These are phyloP conservation scores for Agmasoma carcini DNA, from an alignment of 371 early-diverging fungal species.

Conservation along the genomic window DNA sequence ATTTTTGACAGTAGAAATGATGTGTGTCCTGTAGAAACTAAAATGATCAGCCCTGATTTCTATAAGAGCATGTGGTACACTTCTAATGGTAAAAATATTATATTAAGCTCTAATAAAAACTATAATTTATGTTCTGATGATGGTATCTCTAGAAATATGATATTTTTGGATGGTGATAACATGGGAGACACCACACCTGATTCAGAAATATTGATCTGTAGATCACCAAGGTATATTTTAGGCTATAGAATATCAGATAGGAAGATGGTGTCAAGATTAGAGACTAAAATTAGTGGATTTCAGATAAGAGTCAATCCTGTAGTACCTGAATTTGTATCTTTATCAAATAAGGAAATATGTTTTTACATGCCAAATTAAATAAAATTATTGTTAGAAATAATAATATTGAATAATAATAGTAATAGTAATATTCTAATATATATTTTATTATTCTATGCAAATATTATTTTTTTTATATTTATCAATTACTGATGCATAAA, in stretches of 20 bases:
- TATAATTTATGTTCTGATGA: slow-evolving; percentile 2
- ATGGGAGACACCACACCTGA: slow-evolving; percentile 14
- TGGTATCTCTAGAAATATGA: slow-evolving; percentile 1
- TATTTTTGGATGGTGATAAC: slow-evolving; percentile 13
- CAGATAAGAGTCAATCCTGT: slow-evolving; percentile 15
- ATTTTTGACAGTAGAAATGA: slow-evolving; percentile 30
- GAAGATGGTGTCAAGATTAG: slow-evolving; percentile 4
- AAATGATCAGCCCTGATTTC: not conserved
- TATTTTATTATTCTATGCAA: too few species aligned
- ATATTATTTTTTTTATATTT: too few species aligned
- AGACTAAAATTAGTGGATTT: not conserved
- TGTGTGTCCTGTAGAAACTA: slow-evolving; percentile 3
- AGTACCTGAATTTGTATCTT: slow-evolving; percentile 11
- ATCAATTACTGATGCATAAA: too few species aligned
- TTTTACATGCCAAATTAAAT: too few species aligned
- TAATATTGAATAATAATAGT: too few species aligned
- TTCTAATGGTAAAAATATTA: slow-evolving; percentile 9
- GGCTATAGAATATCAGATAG: slow-evolving; percentile 12
- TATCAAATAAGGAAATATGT: not conserved
- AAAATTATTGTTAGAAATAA: too few species aligned
- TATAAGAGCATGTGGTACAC: slow-evolving; percentile 15
- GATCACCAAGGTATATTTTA: slow-evolving; percentile 12
- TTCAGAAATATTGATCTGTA: slow-evolving; percentile 19
- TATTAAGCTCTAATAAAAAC: not conserved
- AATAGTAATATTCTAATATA: too few species aligned